phyloP scores from a whole-genome alignment of 1,284 basidiomycete genomes.

The Rhodotorula sp. region DNA sequence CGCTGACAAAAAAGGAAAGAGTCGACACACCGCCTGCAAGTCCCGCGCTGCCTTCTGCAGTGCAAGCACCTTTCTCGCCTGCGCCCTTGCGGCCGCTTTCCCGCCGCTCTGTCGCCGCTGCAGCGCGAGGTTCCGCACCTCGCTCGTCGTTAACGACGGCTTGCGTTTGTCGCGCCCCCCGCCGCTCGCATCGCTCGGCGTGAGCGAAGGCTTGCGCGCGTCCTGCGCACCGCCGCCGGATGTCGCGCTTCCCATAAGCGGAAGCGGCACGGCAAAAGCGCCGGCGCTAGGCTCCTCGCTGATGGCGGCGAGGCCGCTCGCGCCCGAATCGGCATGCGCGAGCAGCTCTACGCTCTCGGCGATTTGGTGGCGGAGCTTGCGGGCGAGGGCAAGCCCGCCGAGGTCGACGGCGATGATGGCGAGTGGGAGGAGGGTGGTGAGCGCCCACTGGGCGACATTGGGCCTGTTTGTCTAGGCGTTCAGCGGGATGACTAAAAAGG shows the following conservation, averaged over 20 bases:
- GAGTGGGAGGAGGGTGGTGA: neutral
- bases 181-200: neutral
- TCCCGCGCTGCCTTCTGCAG: constrained; percentile 9
- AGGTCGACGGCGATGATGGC: neutral
- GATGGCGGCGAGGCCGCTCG: neutral
- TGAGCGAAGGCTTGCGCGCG: neutral
- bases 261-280: neutral
- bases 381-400: constrained; percentile 1
- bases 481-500: neutral
- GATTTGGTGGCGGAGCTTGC: neutral
- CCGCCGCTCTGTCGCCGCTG: neutral
- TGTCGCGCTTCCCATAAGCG: neutral
- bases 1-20: too few species aligned
- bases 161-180: constrained; percentile 1
- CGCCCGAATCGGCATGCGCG: neutral
- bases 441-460: neutral
- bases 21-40: neutral
- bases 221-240: neutral
- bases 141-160: neutral
- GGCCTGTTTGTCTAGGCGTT: neutral
- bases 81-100: neutral
- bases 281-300: too few species aligned
- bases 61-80: constrained; percentile 1
- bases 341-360: neutral
- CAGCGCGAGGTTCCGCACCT: constrained; percentile 1